Conservation (phyloP, 352 stramenopile genomes). For the Blastocystis hominis region DNA sequence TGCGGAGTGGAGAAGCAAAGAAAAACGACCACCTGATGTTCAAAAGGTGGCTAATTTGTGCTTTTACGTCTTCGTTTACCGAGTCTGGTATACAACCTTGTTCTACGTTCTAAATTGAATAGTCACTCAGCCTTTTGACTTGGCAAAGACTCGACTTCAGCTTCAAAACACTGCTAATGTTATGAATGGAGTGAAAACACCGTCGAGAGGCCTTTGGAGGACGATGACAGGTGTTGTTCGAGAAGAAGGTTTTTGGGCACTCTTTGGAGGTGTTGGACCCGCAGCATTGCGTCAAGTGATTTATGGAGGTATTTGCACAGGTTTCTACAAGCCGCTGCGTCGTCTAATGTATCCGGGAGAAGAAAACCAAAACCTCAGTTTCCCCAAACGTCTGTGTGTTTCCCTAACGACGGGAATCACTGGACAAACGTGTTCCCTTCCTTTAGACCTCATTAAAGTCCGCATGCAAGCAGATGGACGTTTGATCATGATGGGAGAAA, state of each 20-base stretch:
- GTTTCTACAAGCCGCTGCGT: conserved; percentile 24
- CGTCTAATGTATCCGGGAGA: neutral
- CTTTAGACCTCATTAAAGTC: conserved; percentile 23
- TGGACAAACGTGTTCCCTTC: neutral
- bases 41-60: neutral
- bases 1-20: neutral
- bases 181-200: neutral
- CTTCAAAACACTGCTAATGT: neutral
- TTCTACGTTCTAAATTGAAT: neutral
- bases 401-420: neutral
- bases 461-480: conserved; percentile 44
- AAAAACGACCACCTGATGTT: conserved; percentile 1
- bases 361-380: neutral
- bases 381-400: neutral
- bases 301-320: conserved; percentile 50
- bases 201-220: conserved; percentile 4
- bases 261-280: conserved; percentile 14
- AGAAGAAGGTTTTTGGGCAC: conserved; percentile 28
- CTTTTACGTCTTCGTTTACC: conserved; percentile 20
- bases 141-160: conserved; percentile 4
- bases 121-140: conserved; percentile 36
- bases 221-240: neutral
- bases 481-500: neutral
- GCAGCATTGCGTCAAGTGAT: conserved; percentile 35
- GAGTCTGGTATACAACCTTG: neutral